These are phyloP conservation scores for Aphanomyces euteiches DNA, from an alignment of 352 stramenopile genomes.

Conservation along the genomic window DNA sequence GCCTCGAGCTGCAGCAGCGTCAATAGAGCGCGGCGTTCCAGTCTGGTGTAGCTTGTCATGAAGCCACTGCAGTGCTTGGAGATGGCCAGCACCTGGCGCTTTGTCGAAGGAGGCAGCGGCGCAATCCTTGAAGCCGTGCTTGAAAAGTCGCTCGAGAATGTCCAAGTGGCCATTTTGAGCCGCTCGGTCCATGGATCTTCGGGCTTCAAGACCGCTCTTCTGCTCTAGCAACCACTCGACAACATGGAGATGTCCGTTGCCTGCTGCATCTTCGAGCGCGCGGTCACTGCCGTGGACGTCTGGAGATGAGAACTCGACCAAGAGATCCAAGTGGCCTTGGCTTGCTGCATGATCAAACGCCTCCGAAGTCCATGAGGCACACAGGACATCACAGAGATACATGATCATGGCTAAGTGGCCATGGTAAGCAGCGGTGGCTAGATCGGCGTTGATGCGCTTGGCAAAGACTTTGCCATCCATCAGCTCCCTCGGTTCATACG, in stretches of 20 bases:
- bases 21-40: slow-evolving; percentile 29
- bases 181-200: background rate
- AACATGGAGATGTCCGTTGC: background rate
- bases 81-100: background rate
- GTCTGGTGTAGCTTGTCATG: background rate
- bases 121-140: background rate
- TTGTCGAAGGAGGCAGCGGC: background rate
- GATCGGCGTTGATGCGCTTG: background rate
- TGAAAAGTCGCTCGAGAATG: background rate
- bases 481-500: background rate
- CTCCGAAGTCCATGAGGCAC: background rate
- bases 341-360: background rate
- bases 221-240: background rate
- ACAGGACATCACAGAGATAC: background rate
- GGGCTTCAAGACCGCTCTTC: background rate
- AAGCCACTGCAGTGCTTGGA: background rate
- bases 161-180: background rate
- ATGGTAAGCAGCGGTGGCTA: background rate
- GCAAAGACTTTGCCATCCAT: background rate
- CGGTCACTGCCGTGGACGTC: background rate
- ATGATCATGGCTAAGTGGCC: background rate
- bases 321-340: background rate
- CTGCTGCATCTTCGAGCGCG: background rate
- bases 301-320: background rate
- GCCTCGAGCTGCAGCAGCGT: slow-evolving; percentile 36